These are phyloP conservation scores for Galerina marginata DNA, from an alignment of 768 basidiomycete genomes.

Conservation along the genomic window DNA sequence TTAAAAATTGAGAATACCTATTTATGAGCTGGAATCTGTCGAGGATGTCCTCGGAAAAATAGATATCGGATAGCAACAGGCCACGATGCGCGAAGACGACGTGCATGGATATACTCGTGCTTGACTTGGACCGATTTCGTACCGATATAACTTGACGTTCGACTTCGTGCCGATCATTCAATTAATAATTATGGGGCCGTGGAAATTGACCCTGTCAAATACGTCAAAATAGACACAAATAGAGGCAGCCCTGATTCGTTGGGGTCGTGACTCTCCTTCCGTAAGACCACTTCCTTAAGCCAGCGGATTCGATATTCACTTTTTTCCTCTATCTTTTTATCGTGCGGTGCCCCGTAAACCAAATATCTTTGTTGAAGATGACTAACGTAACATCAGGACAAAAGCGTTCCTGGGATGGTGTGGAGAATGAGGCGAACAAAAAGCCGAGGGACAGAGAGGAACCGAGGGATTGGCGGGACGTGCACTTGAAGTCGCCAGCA, in stretches of 20 bases:
- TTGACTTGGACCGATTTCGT: too few relatives aligned
- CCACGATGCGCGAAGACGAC: too few relatives aligned
- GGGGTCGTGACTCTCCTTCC: neutral
- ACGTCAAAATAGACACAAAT: neutral
- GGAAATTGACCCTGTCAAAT: too few relatives aligned
- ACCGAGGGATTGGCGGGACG: constrained; percentile 73
- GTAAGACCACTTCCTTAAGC: constrained; percentile 13
- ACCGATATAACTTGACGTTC: too few relatives aligned
- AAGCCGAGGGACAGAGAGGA: constrained; percentile 61
- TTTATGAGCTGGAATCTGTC: too few relatives aligned
- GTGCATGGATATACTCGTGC: too few relatives aligned
- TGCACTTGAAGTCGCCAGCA: constrained; percentile 52
- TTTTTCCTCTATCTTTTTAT: constrained; percentile 48
- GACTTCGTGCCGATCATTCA: too few relatives aligned
- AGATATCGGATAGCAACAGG: too few relatives aligned
- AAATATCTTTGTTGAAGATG: constrained; percentile 54
- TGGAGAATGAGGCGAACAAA: constrained; percentile 53
- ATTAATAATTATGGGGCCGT: too few relatives aligned
- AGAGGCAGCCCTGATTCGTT: neutral
- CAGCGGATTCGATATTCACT: constrained; percentile 13
- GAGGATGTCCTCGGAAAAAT: too few relatives aligned
- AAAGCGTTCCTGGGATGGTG: constrained; percentile 79
- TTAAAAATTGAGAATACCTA: too few relatives aligned
- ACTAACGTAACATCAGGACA: constrained; percentile 86
- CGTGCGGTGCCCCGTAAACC: constrained; percentile 85